Conservation (phyloP, 2,329 filamentous ascomycete species). For the Aureobasidium lini region DNA sequence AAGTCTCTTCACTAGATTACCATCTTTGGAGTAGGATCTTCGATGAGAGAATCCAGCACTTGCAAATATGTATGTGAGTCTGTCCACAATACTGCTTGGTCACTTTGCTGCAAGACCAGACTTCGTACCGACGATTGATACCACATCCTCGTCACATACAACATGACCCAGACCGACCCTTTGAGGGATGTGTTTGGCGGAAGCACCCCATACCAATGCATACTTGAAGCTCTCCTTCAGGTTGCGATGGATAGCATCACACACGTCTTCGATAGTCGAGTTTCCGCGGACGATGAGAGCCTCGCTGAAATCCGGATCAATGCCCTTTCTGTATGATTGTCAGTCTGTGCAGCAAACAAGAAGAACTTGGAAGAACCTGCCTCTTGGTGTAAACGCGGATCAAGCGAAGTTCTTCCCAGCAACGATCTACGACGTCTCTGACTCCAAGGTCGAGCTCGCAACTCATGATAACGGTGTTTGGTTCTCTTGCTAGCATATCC, state of each 20-base stretch:
- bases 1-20: too few relatives aligned
- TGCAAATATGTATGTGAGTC: background rate
- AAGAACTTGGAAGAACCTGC: conserved; percentile 23
- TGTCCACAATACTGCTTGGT: background rate
- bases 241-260: conserved; percentile 85
- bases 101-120: conserved; percentile 26
- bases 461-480: conserved; percentile 91
- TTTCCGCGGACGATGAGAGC: conserved; percentile 86
- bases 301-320: conserved; percentile 82
- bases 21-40: too few relatives aligned
- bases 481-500: conserved; percentile 84
- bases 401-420: conserved; percentile 85
- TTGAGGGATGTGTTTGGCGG: conserved; percentile 89
- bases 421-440: conserved; percentile 85
- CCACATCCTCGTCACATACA: conserved; percentile 64
- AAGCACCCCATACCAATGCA: conserved; percentile 94
- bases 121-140: conserved; percentile 51
- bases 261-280: conserved; percentile 91
- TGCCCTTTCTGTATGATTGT: conserved; percentile 58
- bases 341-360: conserved; percentile 8
- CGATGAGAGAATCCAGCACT: too few relatives aligned
- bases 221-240: conserved; percentile 99
- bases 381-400: conserved; percentile 92
- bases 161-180: conserved; percentile 77
- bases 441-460: conserved; percentile 94